Base-by-base conservation (phyloP, 148 eudicot genomes). In the Chenopodium album region DNA sequence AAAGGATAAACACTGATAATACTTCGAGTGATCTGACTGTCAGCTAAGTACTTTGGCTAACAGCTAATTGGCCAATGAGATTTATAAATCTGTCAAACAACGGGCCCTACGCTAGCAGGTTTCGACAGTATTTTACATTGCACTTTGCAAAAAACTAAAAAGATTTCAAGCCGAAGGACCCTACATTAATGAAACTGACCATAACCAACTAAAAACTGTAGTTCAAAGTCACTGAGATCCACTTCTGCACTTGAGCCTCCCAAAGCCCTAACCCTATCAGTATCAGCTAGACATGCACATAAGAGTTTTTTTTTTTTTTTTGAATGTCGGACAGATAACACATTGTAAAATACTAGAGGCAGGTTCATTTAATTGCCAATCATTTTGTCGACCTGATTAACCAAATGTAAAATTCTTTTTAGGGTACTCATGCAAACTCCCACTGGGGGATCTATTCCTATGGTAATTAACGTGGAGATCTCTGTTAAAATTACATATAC, bases 41-140 rank as follows among this genome's bases (percentile, higher is more conserved):
- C 62, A 75, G 60, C 48, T 14, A 4, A 32, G 73, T 71, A 77
- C 76, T 56, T 78, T 7, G 64, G 46, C 48, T 16, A 75, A 67
- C 29, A 79, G 47, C 64, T 79, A 44, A 75, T 69, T 74, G 82
- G 75, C 82, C 78, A 83, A 73, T 26, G 16, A 73, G 62, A 17
- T 65, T 68, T 47, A 63, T 60, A 64, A 73, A 62, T 28, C 7
- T 19, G n/a, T n/a, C 78, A 29, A 41, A 48, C 6, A 72, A 65
- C n/a, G 23, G 56, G 64, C 78, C 71, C 78, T 70, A 81, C 67
- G 50, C 75, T 66, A 75, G 74, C 73, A 75, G 44, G 8, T 0
- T 65, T 62, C 48, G 59, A 81, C 64, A 48, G 8, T 23, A 11
- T 2, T 63, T 48, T 31, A 80, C 10, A 14, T 29, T 81, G 78